These are phyloP conservation scores for Erodium maritimum DNA, from an alignment of 345 rosid species.

Conservation along the genomic window DNA sequence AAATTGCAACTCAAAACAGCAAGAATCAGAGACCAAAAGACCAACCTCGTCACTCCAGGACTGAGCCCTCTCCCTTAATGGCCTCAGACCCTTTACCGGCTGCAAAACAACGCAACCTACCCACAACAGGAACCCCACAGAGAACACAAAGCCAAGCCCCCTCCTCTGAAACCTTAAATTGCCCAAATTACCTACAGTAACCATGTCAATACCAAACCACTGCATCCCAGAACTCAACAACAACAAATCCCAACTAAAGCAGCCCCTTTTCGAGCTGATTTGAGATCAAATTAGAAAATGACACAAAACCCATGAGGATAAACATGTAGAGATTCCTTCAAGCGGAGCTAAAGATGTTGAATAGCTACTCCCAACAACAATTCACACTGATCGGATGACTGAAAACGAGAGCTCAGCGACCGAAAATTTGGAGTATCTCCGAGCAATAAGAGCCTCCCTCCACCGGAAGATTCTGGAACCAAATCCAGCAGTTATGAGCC, in stretches of 20 bases:
- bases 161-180: slow-evolving; percentile 15
- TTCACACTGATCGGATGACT: slow-evolving; percentile 15
- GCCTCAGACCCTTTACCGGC: slow-evolving; percentile 58
- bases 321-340: slow-evolving; percentile 53
- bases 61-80: slow-evolving; percentile 66
- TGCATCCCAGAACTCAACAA: slow-evolving; percentile 3
- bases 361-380: slow-evolving; percentile 19
- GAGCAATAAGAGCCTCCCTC: neutral
- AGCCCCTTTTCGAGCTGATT: slow-evolving; percentile 5
- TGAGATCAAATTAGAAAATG: slow-evolving; percentile 14
- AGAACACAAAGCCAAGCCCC: slow-evolving; percentile 28
- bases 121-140: slow-evolving; percentile 39
- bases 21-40: slow-evolving; percentile 9
- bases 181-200: slow-evolving; percentile 22
- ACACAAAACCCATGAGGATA: slow-evolving; percentile 12
- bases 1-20: slow-evolving; percentile 6
- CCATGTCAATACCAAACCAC: slow-evolving; percentile 26
- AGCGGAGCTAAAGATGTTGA: slow-evolving; percentile 46
- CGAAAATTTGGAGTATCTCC: neutral
- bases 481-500: neutral
- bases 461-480: neutral
- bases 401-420: slow-evolving; percentile 86
- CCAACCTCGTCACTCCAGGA: slow-evolving; percentile 96
- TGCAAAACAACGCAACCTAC: slow-evolving; percentile 31
- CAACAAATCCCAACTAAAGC: slow-evolving; percentile 10